Evolutionary conservation across 352 stramenopile genomes (phyloP), one percentile per base, ranked within the genome.

Genomic region (Globisporangium uncinulatum): DNA sequence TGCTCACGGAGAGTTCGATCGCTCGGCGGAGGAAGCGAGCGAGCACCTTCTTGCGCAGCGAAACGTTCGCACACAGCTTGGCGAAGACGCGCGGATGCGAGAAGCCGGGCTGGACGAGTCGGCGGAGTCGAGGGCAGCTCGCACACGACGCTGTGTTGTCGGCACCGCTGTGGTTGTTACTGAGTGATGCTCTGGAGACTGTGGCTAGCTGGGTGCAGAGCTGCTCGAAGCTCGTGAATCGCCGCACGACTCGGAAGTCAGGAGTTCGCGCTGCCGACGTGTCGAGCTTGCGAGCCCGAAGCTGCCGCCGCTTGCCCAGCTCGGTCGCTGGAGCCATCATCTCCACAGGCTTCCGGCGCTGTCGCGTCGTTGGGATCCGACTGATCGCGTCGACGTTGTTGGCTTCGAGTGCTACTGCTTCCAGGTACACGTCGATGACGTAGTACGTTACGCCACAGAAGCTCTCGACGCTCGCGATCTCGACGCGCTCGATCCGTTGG

Each of bases 381-480:
- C 36, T 70, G 17, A 54, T 72, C 34, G 34, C 34, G 34, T 8
- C 34, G 34, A 13, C 34, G 34, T 39, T 13, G 34, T 13, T 39
- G 34, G 37, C 68, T 65, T 50, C 19, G 54, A 73, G 72, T 45
- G 73, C 73, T 50, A 72, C 73, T 50, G 20, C 29, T 24, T 34
- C 7, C 29, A 79, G 59, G 20, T 73, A 87, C 19, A 87, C 67
- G 54, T 77, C 73, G 20, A 87, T 21, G 24, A 77, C 72, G 46
- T 74, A 83, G 59, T 78, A 71, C 19, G 73, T 59, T 39, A 73
- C 62, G 37, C 70, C 70, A 29, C 68, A 50, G 37, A 76, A 62
- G 21, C 70, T 60, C 31, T 65, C 68, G 56, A 77, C 71, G 42
- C 69, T 62, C 36, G 48, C 60, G 55, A 86, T 71, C 53, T 79